Evolutionary conservation across 805 yeast species (phyloP).

Genomic region (Danielia reshetovae): DNA sequence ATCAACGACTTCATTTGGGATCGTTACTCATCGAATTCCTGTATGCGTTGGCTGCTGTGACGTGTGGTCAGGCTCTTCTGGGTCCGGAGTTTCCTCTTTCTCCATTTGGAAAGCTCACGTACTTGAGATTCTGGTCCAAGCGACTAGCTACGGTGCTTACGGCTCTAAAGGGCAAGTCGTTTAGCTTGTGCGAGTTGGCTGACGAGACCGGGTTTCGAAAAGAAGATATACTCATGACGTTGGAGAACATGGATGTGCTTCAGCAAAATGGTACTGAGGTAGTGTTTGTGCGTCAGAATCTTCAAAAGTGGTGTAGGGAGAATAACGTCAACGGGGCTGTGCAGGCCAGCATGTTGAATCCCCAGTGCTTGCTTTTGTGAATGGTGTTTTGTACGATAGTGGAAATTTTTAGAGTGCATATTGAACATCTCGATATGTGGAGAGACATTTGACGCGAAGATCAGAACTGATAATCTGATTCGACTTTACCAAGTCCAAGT

Average conservation of each 20-base stretch:
- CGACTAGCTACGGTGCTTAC: constrained; percentile 25
- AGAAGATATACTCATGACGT: constrained; percentile 56
- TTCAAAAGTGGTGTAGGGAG: constrained; percentile 27
- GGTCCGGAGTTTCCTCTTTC: constrained; percentile 94
- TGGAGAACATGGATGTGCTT: constrained; percentile 48
- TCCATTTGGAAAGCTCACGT: constrained; percentile 71
- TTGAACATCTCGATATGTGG: too few relatives aligned
- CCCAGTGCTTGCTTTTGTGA: constrained; percentile 25
- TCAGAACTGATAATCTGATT: too few relatives aligned
- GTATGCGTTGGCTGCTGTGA: constrained; percentile 58
- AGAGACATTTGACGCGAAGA: too few relatives aligned
- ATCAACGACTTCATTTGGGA: constrained; percentile 75
- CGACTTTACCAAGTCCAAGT: too few relatives aligned
- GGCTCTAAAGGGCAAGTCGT: not conserved
- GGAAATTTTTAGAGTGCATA: not conserved
- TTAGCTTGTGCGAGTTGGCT: constrained; percentile 47
- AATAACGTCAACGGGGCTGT: constrained; percentile 22
- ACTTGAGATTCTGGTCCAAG: constrained; percentile 72
- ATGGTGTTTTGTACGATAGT: too few relatives aligned
- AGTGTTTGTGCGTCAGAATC: constrained; percentile 17
- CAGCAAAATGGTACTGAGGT: constrained; percentile 8
- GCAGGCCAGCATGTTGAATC: constrained; percentile 26
- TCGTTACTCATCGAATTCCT: constrained; percentile 78
- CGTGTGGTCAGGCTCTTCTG: constrained; percentile 58
- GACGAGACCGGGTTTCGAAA: constrained; percentile 58